Percentiles rank a stretch among this genome's conserved stretches.
These are phyloP conservation scores for Tricholoma hemisulphureum DNA, from an alignment of 768 basidiomycete species.

Conservation along the genomic window DNA sequence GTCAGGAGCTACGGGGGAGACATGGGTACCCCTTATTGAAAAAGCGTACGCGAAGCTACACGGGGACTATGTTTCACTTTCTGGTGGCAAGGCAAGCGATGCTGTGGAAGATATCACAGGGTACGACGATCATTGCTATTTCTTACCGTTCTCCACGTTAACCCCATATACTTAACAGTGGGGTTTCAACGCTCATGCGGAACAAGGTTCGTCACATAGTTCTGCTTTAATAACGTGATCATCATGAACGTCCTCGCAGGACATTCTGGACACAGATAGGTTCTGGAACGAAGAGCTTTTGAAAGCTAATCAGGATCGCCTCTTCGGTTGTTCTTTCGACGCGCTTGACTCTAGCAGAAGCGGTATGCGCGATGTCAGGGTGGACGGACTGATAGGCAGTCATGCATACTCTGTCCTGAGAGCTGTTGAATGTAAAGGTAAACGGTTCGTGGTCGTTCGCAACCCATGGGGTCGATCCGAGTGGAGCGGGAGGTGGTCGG, in stretches of 20 bases:
- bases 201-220: slow-evolving; percentile 31
- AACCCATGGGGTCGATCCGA: slow-evolving; percentile 45
- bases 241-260: slow-evolving; percentile 14
- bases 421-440: slow-evolving; percentile 39
- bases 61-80: slow-evolving; percentile 41
- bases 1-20: slow-evolving; percentile 47
- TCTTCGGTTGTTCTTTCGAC: slow-evolving; percentile 53
- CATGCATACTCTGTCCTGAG: slow-evolving; percentile 46
- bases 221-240: background rate
- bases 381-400: slow-evolving; percentile 32
- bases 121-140: slow-evolving; percentile 25
- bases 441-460: slow-evolving; percentile 42
- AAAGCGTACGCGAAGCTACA: slow-evolving; percentile 59
- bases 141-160: background rate
- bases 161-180: slow-evolving; percentile 26
- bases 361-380: slow-evolving; percentile 21
- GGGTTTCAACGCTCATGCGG: slow-evolving; percentile 43
- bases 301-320: slow-evolving; percentile 47
- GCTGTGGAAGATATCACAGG: slow-evolving; percentile 59
- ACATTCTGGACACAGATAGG: slow-evolving; percentile 47
- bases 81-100: slow-evolving; percentile 39
- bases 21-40: slow-evolving; percentile 60
- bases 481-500: slow-evolving; percentile 43
- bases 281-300: slow-evolving; percentile 57
- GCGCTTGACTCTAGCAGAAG: slow-evolving; percentile 26